These are phyloP conservation scores for Chrysosporium queenslandicum DNA, from an alignment of 2,329 filamentous ascomycete genomes.

Conservation along the genomic window DNA sequence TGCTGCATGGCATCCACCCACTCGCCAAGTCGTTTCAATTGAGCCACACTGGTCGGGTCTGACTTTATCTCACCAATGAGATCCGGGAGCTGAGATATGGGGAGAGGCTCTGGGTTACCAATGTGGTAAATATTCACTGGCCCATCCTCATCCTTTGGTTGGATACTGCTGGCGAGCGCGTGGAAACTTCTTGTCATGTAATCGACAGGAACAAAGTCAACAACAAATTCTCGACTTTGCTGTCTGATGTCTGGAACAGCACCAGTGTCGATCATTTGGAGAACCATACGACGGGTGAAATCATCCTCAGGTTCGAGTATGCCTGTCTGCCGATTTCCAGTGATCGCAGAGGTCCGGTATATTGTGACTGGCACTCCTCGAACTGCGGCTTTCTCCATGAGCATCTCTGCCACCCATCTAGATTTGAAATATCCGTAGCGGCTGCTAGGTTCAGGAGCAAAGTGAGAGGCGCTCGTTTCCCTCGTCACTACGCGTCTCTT, in stretches of 20 bases:
- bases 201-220: slow-evolving; percentile 13
- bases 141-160: not conserved
- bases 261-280: slow-evolving; percentile 8
- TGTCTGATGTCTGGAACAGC: slow-evolving; percentile 9
- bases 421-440: slow-evolving; percentile 13
- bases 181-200: slow-evolving; percentile 9
- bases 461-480: slow-evolving; percentile 8
- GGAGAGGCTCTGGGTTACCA: slow-evolving; percentile 9
- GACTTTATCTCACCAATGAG: not conserved
- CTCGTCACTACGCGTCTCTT: slow-evolving; percentile 2
- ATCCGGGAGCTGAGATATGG: not conserved
- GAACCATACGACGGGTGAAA: slow-evolving; percentile 11
- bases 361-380: slow-evolving; percentile 9
- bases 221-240: slow-evolving; percentile 7
- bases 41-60: not conserved
- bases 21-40: slow-evolving; percentile 3
- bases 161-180: not conserved
- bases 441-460: slow-evolving; percentile 5
- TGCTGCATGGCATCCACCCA: not conserved
- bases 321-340: slow-evolving; percentile 3
- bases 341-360: slow-evolving; percentile 12
- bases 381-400: slow-evolving; percentile 9
- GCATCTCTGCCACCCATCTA: slow-evolving; percentile 11
- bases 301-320: slow-evolving; percentile 8
- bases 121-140: slow-evolving; percentile 10